Conservation (phyloP, 768 basidiomycete species). For the Pulveroboletus sp. region DNA sequence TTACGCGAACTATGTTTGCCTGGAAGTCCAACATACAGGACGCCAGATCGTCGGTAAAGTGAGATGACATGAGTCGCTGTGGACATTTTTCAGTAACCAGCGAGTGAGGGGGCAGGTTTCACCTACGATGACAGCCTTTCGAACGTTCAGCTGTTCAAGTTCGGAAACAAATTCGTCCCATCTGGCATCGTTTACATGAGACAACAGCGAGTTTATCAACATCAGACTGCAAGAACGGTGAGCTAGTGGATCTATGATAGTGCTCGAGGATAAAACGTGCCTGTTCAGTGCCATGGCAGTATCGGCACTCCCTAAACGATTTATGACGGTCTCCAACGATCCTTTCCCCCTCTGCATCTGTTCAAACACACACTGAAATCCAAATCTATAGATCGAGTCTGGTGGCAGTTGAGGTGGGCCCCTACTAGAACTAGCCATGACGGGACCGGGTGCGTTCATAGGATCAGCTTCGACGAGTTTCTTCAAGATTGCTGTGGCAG, state of each 20-base stretch:
- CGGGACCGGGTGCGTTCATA: slow-evolving; percentile 56
- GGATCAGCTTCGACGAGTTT: slow-evolving; percentile 88
- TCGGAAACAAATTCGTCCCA: slow-evolving; percentile 81
- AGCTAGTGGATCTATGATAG: slow-evolving; percentile 2
- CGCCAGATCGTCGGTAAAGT: slow-evolving; percentile 76
- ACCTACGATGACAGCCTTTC: slow-evolving; percentile 79
- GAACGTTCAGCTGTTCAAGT: slow-evolving; percentile 72
- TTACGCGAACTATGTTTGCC: slow-evolving; percentile 76
- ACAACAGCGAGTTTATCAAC: slow-evolving; percentile 82
- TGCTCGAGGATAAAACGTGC: slow-evolving; percentile 33
- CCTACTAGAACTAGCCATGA: slow-evolving; percentile 59
- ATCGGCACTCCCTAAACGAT: slow-evolving; percentile 74
- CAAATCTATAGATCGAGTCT: slow-evolving; percentile 78
- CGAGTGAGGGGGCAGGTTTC: not conserved
- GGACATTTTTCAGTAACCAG: slow-evolving; percentile 9
- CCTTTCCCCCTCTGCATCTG: slow-evolving; percentile 74
- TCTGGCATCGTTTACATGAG: slow-evolving; percentile 70
- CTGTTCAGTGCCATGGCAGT: slow-evolving; percentile 84
- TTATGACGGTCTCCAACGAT: slow-evolving; percentile 80
- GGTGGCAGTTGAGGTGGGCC: slow-evolving; percentile 50
- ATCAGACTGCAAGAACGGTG: slow-evolving; percentile 60
- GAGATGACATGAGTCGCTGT: slow-evolving; percentile 80
- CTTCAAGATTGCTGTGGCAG: slow-evolving; percentile 87
- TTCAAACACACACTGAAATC: slow-evolving; percentile 80
- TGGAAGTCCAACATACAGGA: slow-evolving; percentile 88